Evolutionary conservation across 2,329 filamentous ascomycete species (phyloP).

Genomic region (Thelonectria rubi): DNA sequence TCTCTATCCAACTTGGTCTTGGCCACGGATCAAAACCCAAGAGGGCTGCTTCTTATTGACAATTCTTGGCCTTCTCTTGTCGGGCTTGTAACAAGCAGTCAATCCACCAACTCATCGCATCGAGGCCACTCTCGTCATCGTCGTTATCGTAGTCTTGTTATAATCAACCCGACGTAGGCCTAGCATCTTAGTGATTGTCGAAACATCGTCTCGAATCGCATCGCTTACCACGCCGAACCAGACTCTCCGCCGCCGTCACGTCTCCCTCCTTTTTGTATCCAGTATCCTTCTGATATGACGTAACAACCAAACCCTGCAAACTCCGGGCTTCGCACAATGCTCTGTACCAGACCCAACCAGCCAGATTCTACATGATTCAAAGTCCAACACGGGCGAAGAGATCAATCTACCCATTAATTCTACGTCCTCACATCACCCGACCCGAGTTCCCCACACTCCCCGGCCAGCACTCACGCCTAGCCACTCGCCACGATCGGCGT

Average conservation of each 20-base stretch:
- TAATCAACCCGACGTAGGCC: slow-evolving; percentile 12
- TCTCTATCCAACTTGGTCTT: neutral
- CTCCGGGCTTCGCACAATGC: slow-evolving; percentile 42
- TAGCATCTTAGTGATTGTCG: slow-evolving; percentile 13
- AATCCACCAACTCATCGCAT: slow-evolving; percentile 1
- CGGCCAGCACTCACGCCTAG: slow-evolving; percentile 82
- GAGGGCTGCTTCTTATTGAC: neutral
- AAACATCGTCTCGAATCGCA: slow-evolving; percentile 29
- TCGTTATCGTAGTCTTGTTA: slow-evolving; percentile 8
- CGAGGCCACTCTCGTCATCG: slow-evolving; percentile 10
- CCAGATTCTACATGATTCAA: slow-evolving; percentile 38
- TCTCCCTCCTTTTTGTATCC: slow-evolving; percentile 32
- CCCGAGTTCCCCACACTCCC: slow-evolving; percentile 79
- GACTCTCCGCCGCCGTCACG: slow-evolving; percentile 23
- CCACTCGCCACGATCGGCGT: slow-evolving; percentile 80
- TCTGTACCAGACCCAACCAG: slow-evolving; percentile 37
- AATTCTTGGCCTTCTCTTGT: neutral
- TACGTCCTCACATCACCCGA: slow-evolving; percentile 49
- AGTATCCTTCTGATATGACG: slow-evolving; percentile 34
- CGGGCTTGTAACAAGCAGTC: neutral
- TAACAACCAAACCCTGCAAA: slow-evolving; percentile 36
- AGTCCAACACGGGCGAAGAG: slow-evolving; percentile 30
- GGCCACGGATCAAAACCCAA: neutral
- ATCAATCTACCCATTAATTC: slow-evolving; percentile 29
- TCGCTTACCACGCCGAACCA: slow-evolving; percentile 26